Evolutionary conservation across 2,329 filamentous ascomycete species (phyloP).

Genomic region (Neofusicoccum laricinum): DNA sequence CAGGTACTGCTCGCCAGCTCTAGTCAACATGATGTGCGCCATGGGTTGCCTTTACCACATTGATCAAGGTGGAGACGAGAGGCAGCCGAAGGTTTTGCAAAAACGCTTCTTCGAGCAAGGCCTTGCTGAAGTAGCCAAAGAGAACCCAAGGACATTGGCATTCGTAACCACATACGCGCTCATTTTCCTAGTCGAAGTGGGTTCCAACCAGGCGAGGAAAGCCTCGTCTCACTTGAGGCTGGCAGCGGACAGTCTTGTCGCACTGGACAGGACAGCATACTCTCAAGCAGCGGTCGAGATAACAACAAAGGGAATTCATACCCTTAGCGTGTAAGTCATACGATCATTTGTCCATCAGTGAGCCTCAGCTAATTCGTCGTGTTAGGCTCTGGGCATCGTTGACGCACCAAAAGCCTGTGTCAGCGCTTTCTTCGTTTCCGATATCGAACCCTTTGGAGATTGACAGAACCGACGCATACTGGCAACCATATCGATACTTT

Average conservation of each 20-base stretch:
- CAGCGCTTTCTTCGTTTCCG: conserved; percentile 17
- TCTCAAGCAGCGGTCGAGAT: conserved; percentile 19
- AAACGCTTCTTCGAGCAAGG: conserved; percentile 24
- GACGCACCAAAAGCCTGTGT: conserved; percentile 24
- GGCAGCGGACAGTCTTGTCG: conserved; percentile 20
- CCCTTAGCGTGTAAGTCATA: conserved; percentile 21
- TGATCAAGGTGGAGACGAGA: conserved; percentile 16
- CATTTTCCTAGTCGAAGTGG: conserved; percentile 27
- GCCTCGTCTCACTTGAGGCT: conserved; percentile 25
- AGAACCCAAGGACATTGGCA: conserved; percentile 19
- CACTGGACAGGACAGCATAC: conserved; percentile 7
- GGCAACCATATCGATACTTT: conserved; percentile 25
- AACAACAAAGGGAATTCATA: conserved; percentile 20
- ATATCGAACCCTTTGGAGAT: conserved; percentile 20
- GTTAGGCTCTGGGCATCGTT: conserved; percentile 21
- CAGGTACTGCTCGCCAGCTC: conserved; percentile 24
- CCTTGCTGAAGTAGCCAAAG: conserved; percentile 18
- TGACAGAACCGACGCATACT: conserved; percentile 20
- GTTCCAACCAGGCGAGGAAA: conserved; percentile 23
- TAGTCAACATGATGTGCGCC: conserved; percentile 31
- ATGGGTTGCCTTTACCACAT: conserved; percentile 26
- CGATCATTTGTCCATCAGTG: not conserved
- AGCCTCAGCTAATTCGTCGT: not conserved
- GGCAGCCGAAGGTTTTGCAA: conserved; percentile 19
- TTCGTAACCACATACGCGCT: conserved; percentile 26